A percentile compares a stretch with the other conserved stretches of the same genome.
These are phyloP conservation scores for Skeletonema tropicum DNA, from an alignment of 108 stramenopile species.

Conservation along the genomic window DNA sequence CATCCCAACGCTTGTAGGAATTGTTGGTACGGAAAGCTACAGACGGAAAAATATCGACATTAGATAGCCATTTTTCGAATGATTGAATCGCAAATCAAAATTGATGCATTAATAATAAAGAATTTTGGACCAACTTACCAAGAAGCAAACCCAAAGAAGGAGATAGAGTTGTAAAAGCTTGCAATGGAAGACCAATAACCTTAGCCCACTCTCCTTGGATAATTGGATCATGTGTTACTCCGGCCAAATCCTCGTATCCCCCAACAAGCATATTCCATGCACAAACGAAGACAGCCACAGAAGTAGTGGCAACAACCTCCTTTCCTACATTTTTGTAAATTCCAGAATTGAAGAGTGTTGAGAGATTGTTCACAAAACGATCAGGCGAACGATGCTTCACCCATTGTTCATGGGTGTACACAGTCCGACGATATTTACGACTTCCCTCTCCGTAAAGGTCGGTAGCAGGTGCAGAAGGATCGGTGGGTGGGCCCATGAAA, in stretches of 20 bases:
- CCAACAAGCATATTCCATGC: slow-evolving; percentile 49
- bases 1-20: slow-evolving; percentile 55
- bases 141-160: slow-evolving; percentile 60
- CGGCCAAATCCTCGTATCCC: slow-evolving; percentile 53
- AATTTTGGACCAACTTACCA: slow-evolving; percentile 35
- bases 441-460: slow-evolving; percentile 50
- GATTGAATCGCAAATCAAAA: not conserved
- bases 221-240: slow-evolving; percentile 44
- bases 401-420: slow-evolving; percentile 77
- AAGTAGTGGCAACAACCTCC: slow-evolving; percentile 46
- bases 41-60: not conserved
- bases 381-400: slow-evolving; percentile 62
- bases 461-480: slow-evolving; percentile 1
- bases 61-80: slow-evolving; percentile 58
- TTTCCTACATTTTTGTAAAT: slow-evolving; percentile 44
- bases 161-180: slow-evolving; percentile 53
- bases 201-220: slow-evolving; percentile 34
- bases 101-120: not conserved
- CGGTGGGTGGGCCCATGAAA: slow-evolving; percentile 2
- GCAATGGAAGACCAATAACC: slow-evolving; percentile 44
- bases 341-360: slow-evolving; percentile 47
- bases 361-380: slow-evolving; percentile 55
- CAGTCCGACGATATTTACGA: slow-evolving; percentile 69
- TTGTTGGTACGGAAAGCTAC: slow-evolving; percentile 60
- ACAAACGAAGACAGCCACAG: slow-evolving; percentile 43